Evolutionary conservation across 2,329 filamentous ascomycete genomes (phyloP).

Genomic region (Fusarium pseudograminearum): DNA sequence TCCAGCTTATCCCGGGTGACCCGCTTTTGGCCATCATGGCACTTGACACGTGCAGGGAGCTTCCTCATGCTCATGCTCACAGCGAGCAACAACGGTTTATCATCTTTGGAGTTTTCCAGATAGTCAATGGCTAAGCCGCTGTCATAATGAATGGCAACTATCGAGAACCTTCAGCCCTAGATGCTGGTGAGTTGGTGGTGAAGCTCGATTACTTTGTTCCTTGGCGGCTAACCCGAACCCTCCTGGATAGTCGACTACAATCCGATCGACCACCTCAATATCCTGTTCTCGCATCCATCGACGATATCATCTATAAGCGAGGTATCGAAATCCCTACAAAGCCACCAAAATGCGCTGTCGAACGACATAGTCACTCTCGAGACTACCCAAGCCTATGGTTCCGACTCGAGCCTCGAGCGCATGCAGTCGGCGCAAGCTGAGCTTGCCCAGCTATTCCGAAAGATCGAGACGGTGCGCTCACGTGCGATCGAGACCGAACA

Average conservation of each 20-base stretch:
- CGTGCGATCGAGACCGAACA: constrained; percentile 93
- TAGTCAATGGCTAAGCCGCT: neutral
- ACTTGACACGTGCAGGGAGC: constrained; percentile 47
- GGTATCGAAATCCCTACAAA: constrained; percentile 79
- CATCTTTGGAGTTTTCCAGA: constrained; percentile 17
- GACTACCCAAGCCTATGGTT: constrained; percentile 83
- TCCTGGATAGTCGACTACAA: constrained; percentile 77
- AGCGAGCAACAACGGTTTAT: constrained; percentile 2
- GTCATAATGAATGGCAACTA: constrained; percentile 57
- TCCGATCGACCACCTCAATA: constrained; percentile 91
- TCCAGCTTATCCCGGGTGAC: constrained; percentile 22
- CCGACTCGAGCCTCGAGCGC: constrained; percentile 87
- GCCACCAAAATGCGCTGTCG: constrained; percentile 85
- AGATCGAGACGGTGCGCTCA: constrained; percentile 92
- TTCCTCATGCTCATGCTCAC: constrained; percentile 35
- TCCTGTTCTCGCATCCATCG: constrained; percentile 90
- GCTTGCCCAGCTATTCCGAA: constrained; percentile 88
- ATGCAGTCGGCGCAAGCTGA: constrained; percentile 93
- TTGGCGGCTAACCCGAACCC: constrained; percentile 37
- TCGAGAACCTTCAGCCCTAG: constrained; percentile 56
- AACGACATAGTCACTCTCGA: constrained; percentile 79
- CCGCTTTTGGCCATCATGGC: constrained; percentile 48
- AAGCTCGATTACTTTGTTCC: constrained; percentile 20
- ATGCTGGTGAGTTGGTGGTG: constrained; percentile 56
- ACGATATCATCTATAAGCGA: constrained; percentile 80